Evolutionary conservation across 2,329 filamentous ascomycete species (phyloP).

Genomic region (Geoglossum cookeanum): DNA sequence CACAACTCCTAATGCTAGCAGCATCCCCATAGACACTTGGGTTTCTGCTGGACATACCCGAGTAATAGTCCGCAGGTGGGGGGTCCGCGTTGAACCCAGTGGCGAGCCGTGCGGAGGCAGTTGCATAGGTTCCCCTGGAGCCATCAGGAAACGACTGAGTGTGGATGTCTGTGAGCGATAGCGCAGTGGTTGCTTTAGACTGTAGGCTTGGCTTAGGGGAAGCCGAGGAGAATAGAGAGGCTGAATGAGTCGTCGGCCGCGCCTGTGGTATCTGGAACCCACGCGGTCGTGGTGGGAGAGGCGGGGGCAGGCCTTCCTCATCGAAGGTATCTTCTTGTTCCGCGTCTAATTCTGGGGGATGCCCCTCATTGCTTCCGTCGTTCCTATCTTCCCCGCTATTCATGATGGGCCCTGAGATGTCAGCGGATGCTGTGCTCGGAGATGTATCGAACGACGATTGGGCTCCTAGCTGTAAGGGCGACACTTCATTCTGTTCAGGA

Average conservation of each 20-base stretch:
- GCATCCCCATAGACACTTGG: conserved; percentile 31
- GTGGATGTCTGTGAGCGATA: conserved; percentile 66
- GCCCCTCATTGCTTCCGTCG: too few species aligned
- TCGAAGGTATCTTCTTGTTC: not conserved
- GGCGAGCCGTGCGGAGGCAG: conserved; percentile 19
- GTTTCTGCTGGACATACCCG: conserved; percentile 11
- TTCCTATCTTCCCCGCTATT: not conserved
- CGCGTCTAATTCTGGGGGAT: not conserved
- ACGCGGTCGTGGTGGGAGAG: conserved; percentile 19
- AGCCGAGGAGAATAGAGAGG: not conserved
- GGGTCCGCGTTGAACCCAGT: not conserved
- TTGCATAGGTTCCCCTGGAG: conserved; percentile 42
- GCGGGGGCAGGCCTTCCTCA: conserved; percentile 13
- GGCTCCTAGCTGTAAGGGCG: not conserved
- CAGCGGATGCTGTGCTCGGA: not conserved
- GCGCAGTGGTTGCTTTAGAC: conserved; percentile 62
- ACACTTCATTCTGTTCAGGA: not conserved
- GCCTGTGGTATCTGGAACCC: conserved; percentile 4
- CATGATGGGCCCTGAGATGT: not conserved
- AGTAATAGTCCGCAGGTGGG: conserved; percentile 5
- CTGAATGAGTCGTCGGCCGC: not conserved
- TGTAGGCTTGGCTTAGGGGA: conserved; percentile 19
- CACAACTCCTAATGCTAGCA: conserved; percentile 30
- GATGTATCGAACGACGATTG: not conserved
- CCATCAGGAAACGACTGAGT: conserved; percentile 55